phyloP scores from a whole-genome alignment of 177 flowering plant species.

The Vitis hybrid region DNA sequence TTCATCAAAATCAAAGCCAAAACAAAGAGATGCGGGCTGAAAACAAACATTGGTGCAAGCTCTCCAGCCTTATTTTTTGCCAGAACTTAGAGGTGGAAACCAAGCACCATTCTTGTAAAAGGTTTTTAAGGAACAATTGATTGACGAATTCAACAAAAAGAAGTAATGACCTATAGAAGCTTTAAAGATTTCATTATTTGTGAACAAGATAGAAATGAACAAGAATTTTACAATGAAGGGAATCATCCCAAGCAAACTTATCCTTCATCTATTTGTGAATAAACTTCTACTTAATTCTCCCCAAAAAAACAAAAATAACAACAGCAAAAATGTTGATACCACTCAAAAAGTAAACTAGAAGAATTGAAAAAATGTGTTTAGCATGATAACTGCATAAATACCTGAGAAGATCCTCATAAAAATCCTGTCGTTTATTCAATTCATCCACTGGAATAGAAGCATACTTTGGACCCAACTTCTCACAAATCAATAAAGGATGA shows the following conservation, averaged over 20 bases:
- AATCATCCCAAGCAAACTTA: background rate
- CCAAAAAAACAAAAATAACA: background rate
- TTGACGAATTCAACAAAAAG: background rate
- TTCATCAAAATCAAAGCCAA: too few relatives aligned
- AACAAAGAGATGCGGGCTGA: background rate
- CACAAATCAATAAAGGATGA: constrained; percentile 75
- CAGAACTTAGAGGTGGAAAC: background rate
- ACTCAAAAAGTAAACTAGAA: background rate
- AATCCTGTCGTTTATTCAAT: constrained; percentile 52
- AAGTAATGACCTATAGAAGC: background rate
- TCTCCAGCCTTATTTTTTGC: background rate
- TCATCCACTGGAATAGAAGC: constrained; percentile 61
- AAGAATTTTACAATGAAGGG: too few relatives aligned
- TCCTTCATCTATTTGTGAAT: background rate
- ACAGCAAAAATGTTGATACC: background rate
- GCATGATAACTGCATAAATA: constrained; percentile 20
- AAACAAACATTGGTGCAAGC: background rate
- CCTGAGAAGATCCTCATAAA: constrained; percentile 92
- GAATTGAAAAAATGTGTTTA: background rate
- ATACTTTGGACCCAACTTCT: constrained; percentile 85
- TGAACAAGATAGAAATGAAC: too few relatives aligned
- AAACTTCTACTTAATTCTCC: background rate
- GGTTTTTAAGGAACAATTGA: background rate
- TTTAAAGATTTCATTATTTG: background rate
- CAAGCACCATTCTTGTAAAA: background rate